Conservation (phyloP, 2,329 filamentous ascomycete species). For the Sarocladium oryzae region DNA sequence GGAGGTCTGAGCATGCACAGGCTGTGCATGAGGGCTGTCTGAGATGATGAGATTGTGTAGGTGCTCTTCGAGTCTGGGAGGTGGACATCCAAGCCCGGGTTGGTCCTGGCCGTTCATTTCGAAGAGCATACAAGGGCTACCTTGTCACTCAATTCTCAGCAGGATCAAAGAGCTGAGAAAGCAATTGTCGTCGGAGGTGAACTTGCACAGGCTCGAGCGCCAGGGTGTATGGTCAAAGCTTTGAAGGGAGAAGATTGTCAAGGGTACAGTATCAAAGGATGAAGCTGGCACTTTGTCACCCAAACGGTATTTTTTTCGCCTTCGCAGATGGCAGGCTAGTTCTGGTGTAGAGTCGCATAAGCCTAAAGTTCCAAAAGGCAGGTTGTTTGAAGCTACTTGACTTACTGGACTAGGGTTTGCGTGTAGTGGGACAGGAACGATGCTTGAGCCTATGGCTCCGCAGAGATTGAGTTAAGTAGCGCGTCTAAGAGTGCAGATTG, state of each 20-base stretch:
- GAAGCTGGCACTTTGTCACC: too few species aligned
- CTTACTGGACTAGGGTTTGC: neutral
- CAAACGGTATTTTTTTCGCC: too few species aligned
- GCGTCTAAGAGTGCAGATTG: neutral
- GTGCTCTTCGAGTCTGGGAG: constrained; percentile 43
- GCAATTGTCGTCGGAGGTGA: neutral
- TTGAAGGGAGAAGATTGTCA: neutral
- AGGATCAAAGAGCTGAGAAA: neutral
- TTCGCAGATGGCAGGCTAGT: too few species aligned
- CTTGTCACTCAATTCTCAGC: neutral
- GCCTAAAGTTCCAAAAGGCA: too few species aligned
- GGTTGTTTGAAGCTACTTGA: too few species aligned
- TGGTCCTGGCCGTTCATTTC: neutral
- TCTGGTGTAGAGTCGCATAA: too few species aligned
- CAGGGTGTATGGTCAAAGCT: neutral
- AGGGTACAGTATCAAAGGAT: too few species aligned
- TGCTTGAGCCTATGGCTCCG: neutral
- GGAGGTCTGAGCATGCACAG: neutral
- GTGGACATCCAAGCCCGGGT: neutral
- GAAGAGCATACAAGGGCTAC: neutral
- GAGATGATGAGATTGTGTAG: constrained; percentile 54
- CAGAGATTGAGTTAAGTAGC: neutral
- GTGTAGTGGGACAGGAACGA: neutral
- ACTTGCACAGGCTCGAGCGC: too few species aligned
- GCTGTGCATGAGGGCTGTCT: constrained; percentile 25